A percentile compares a stretch with the other conserved stretches of the same genome.
These are phyloP conservation scores for Podospora anserina DNA, from an alignment of 495 filamentous ascomycete genomes.

Conservation along the genomic window DNA sequence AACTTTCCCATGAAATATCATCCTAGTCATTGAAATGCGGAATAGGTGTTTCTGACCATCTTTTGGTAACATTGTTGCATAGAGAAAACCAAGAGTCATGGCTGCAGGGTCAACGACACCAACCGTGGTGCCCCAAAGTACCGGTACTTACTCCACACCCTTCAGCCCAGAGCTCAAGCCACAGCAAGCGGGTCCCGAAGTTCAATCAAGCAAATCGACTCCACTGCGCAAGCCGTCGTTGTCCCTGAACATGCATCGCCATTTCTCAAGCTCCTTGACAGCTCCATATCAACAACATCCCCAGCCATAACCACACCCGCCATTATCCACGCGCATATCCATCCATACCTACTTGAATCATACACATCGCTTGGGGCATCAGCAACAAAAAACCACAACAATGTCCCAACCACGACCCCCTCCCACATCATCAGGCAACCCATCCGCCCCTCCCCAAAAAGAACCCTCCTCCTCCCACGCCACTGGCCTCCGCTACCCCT, in stretches of 20 bases:
- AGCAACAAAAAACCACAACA: not conserved
- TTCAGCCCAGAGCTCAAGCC: slow-evolving; percentile 6
- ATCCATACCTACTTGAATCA: not conserved
- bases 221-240: not conserved
- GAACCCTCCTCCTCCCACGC: not conserved
- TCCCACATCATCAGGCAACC: not conserved
- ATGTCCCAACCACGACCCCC: not conserved
- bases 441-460: not conserved
- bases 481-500: slow-evolving; percentile 81
- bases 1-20: too few relatives aligned
- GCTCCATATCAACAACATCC: not conserved
- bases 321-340: not conserved
- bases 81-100: not conserved
- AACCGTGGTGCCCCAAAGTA: not conserved
- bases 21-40: too few relatives aligned
- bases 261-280: not conserved
- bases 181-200: slow-evolving; percentile 4
- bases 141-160: not conserved
- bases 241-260: not conserved
- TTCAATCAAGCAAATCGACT: not conserved
- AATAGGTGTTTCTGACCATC: too few relatives aligned
- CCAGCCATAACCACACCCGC: not conserved
- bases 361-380: not conserved
- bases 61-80: too few relatives aligned
- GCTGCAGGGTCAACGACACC: not conserved